phyloP scores from a whole-genome alignment of 169 alveolate species.

The Eimeria tenella region DNA sequence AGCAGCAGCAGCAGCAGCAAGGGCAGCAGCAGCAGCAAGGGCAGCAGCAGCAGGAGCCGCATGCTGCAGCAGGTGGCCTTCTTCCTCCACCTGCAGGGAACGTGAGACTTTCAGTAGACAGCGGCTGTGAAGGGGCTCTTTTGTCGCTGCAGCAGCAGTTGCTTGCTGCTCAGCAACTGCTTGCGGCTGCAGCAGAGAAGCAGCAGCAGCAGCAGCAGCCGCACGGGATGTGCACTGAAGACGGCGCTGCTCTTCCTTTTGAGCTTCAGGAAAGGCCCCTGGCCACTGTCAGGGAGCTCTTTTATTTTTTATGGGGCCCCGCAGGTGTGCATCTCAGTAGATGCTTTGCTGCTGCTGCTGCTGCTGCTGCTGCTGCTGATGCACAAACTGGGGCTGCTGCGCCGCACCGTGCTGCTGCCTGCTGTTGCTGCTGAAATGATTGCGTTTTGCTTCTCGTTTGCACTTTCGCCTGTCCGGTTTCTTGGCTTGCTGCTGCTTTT shows the following conservation, averaged over 20 bases:
- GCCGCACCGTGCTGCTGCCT: neutral
- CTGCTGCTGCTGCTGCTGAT: neutral
- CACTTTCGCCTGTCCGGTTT: neutral
- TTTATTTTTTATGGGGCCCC: slow-evolving; percentile 34
- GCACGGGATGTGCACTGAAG: too few relatives aligned
- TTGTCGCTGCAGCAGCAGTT: neutral
- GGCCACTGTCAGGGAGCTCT: slow-evolving; percentile 9
- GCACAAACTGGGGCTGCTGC: neutral
- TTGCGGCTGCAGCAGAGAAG: neutral
- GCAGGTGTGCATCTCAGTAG: neutral
- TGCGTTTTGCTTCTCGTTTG: neutral
- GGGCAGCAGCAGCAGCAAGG: neutral
- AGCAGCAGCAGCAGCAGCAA: slow-evolving; percentile 13
- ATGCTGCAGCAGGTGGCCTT: neutral
- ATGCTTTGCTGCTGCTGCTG: neutral
- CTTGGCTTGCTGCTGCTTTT: neutral
- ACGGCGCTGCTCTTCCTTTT: neutral
- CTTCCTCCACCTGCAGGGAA: neutral
- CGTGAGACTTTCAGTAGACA: neutral
- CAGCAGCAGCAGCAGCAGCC: too few relatives aligned
- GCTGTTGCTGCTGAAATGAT: neutral
- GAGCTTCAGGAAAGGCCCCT: neutral
- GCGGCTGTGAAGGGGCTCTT: neutral
- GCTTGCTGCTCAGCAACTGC: neutral
- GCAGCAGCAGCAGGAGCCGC: slow-evolving; percentile 18